Conservation (phyloP, 2,329 filamentous ascomycete species). For the Cryphonectria naterciae region DNA sequence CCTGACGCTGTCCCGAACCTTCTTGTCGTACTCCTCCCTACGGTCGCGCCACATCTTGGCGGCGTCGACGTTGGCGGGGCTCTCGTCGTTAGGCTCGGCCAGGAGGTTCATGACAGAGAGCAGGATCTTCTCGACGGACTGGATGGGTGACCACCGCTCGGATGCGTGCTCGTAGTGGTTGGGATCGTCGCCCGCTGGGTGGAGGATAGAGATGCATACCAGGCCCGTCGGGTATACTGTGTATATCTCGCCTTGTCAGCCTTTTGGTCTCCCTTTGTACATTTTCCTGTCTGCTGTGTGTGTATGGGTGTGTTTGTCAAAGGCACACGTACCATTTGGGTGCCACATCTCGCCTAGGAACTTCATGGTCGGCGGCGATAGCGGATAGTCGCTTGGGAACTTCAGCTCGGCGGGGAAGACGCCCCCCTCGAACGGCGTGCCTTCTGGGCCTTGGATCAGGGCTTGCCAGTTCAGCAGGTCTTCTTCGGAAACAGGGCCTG, state of each 20-base stretch:
- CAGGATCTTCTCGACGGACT: conserved; percentile 96
- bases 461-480: conserved; percentile 97
- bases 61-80: conserved; percentile 92
- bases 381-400: conserved; percentile 96
- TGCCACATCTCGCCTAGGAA: conserved; percentile 95
- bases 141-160: conserved; percentile 95
- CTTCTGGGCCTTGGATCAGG: conserved; percentile 91
- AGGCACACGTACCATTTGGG: conserved; percentile 74
- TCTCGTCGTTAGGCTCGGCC: conserved; percentile 95
- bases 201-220: conserved; percentile 97
- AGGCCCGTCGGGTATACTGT: conserved; percentile 88
- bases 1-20: conserved; percentile 81
- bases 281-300: neutral
- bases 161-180: conserved; percentile 98
- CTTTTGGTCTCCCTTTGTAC: neutral
- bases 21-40: conserved; percentile 80
- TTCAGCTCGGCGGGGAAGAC: conserved; percentile 93
- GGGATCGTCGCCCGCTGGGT: conserved; percentile 93
- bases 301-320: neutral
- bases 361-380: conserved; percentile 93
- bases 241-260: neutral
- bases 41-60: conserved; percentile 95
- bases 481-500: conserved; percentile 90
- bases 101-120: conserved; percentile 99
- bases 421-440: conserved; percentile 93